Conservation (phyloP, 2,329 filamentous ascomycete genomes). For the Cytospora mali region DNA sequence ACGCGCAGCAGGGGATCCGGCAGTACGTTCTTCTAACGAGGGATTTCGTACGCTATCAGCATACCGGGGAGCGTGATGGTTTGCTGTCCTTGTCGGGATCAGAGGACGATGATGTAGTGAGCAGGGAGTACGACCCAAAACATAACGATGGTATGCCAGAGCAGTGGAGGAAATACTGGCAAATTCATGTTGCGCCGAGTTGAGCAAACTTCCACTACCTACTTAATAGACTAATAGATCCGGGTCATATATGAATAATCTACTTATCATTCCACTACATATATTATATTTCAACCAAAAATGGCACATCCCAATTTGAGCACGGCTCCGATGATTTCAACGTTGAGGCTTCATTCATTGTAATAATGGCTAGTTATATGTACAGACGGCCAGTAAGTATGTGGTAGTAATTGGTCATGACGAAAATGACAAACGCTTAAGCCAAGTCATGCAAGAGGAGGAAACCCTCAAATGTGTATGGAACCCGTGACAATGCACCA, state of each 20-base stretch:
- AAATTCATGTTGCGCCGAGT: slow-evolving; percentile 24
- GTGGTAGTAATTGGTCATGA: background rate
- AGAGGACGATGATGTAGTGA: slow-evolving; percentile 14
- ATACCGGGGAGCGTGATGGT: slow-evolving; percentile 13
- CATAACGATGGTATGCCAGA: slow-evolving; percentile 20
- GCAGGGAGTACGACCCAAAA: slow-evolving; percentile 23
- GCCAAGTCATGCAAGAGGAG: slow-evolving; percentile 17
- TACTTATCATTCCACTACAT: background rate
- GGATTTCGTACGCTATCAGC: slow-evolving; percentile 47
- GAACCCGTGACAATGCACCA: background rate
- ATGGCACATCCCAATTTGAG: background rate
- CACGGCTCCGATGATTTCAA: background rate
- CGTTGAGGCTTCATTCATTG: background rate
- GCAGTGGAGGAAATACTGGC: slow-evolving; percentile 24
- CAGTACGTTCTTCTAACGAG: slow-evolving; percentile 63
- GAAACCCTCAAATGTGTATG: background rate
- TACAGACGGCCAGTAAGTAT: background rate
- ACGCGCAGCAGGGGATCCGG: slow-evolving; percentile 56
- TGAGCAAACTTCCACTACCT: background rate
- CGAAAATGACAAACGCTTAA: slow-evolving; percentile 10
- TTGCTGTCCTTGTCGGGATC: slow-evolving; percentile 14
- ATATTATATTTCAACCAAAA: background rate
- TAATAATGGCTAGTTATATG: background rate
- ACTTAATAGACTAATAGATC: background rate
- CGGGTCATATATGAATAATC: background rate